A percentile compares a stretch with the other conserved stretches of the same genome.
These are phyloP conservation scores for Diplotaxis tenuifolia DNA, from an alignment of 345 rosid genomes.

Conservation along the genomic window DNA sequence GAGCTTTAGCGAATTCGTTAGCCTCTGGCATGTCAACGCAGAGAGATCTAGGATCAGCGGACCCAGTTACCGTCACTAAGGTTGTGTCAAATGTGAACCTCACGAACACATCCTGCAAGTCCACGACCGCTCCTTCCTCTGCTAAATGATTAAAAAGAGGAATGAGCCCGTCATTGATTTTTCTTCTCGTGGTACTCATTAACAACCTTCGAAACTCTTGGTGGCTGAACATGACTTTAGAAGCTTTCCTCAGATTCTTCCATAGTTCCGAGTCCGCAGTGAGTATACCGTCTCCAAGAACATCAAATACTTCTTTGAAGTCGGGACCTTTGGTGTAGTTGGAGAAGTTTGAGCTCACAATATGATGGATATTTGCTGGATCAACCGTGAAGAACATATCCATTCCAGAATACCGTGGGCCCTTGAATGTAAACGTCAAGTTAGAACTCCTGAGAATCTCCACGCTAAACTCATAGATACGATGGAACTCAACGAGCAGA, in stretches of 20 bases:
- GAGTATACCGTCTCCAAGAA: not conserved
- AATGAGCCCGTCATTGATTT: not conserved
- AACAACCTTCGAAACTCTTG: not conserved
- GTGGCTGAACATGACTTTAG: not conserved
- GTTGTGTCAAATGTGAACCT: not conserved
- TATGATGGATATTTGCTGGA: not conserved
- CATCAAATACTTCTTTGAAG: not conserved
- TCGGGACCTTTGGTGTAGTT: not conserved
- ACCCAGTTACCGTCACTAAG: not conserved
- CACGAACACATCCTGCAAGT: no score
- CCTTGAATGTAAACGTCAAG: not conserved
- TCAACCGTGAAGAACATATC: not conserved
- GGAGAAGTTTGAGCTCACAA: not conserved
- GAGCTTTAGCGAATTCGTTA: not conserved
- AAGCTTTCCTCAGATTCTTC: not conserved
- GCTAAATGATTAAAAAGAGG: not conserved
- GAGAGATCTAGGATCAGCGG: not conserved
- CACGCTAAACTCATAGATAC: not conserved
- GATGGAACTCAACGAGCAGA: not conserved
- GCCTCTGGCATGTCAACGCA: not conserved
- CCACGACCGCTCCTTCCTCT: not conserved
- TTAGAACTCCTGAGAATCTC: not conserved
- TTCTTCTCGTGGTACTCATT: not conserved
- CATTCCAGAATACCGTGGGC: not conserved
- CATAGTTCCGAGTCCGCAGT: not conserved